Base-by-base conservation (phyloP, 1,139 yeast genomes). In the Suhomyces wounanorum region DNA sequence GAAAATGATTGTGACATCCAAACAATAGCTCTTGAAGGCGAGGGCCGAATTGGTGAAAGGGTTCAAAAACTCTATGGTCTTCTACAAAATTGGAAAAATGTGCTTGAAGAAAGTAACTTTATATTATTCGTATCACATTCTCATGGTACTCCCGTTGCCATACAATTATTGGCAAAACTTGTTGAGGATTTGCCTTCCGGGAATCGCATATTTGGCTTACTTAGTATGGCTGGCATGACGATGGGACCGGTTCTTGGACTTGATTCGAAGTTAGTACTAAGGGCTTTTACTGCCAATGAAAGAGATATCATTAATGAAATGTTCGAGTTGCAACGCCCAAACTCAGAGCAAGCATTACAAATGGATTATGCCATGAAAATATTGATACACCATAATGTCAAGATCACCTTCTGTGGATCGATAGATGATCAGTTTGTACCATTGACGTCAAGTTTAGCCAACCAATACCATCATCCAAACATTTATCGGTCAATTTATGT, bases 1-100 rank as follows among this genome's bases (percentile, higher is more conserved):
- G 41, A 60, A 41, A 60, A 57, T 43, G 60, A 64, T 26, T 58
- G 57, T 47, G 67, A 66, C 16, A 72, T 81, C n/a, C 75, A 75
- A 38, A 70, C 80, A 0, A 76, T 82, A 16, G 75, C 82, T 3
- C 61, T 82, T 16, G 85, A 82, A 55, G 84, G 85, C 1, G 75
- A 77, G 51, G 85, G 85, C 1, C 70, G 68, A 42, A 68, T 79
- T 2, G 64, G 66, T 33, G 78, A 77, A 30, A 56, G 84, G 46
- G 78, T 72, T 2, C 67, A 68, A 25, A 64, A 66, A 37, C 63
- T 73, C 38, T 51, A 70, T 14, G 57, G 63, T 39, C 59, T 82
- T 16, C 59, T 81, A 25, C 69, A 69, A 9, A 79, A 79, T 56
- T 82, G 84, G 84, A 55, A 55, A 13, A 67, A 64, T 14, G 52